A percentile compares a stretch with the other conserved stretches of the same genome.
phyloP scores from a whole-genome alignment of 805 yeast genomes.

The Dipodascus albidus region DNA sequence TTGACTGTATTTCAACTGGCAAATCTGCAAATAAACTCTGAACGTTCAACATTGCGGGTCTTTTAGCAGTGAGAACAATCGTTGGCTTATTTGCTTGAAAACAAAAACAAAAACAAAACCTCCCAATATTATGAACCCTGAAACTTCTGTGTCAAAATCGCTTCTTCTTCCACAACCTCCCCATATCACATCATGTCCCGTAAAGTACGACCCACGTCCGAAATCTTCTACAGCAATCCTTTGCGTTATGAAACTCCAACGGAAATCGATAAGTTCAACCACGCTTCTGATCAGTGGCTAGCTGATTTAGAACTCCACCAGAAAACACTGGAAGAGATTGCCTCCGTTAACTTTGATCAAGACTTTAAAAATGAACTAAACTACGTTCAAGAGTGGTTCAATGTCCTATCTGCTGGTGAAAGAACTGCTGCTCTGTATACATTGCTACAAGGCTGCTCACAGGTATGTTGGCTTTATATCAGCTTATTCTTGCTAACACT shows the following conservation, averaged over 20 bases:
- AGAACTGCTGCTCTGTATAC: slow-evolving; percentile 29
- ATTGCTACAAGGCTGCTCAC: slow-evolving; percentile 25
- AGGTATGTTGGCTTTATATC: slow-evolving; percentile 5
- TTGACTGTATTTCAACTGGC: not conserved
- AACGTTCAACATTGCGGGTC: not conserved
- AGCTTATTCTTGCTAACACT: too few relatives aligned
- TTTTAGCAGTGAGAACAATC: too few relatives aligned
- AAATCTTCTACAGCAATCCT: slow-evolving; percentile 16
- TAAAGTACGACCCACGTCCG: slow-evolving; percentile 16
- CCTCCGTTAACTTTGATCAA: slow-evolving; percentile 20
- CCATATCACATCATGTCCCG: slow-evolving; percentile 3
- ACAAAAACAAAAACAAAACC: not conserved
- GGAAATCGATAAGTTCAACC: slow-evolving; percentile 11
- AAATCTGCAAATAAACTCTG: not conserved
- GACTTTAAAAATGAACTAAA: slow-evolving; percentile 25
- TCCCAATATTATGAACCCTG: not conserved
- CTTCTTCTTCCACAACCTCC: not conserved
- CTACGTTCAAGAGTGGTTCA: slow-evolving; percentile 31
- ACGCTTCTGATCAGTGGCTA: slow-evolving; percentile 24
- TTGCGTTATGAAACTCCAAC: slow-evolving; percentile 2
- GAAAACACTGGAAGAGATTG: slow-evolving; percentile 22
- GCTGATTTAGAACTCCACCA: slow-evolving; percentile 24
- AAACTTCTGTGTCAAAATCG: not conserved
- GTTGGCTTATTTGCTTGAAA: too few relatives aligned
- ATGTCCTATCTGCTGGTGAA: slow-evolving; percentile 26